Evolutionary conservation across 176 grass and related monocot genomes (phyloP).

Genomic region (Themeda triandra): DNA sequence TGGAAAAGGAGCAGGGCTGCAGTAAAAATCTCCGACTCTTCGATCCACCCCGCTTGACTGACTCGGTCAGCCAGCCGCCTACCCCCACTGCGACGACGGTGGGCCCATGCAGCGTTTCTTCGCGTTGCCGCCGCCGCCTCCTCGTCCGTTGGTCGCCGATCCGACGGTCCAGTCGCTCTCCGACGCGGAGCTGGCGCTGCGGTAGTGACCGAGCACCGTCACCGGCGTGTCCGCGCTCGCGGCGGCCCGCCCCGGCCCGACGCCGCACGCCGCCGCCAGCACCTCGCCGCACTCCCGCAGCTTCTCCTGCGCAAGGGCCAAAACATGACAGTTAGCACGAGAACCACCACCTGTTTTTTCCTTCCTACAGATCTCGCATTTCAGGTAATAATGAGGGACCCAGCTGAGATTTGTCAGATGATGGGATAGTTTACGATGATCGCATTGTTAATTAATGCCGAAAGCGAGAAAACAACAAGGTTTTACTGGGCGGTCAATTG

Average conservation of each 20-base stretch:
- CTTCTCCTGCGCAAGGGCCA: constrained; percentile 45
- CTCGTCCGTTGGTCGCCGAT: constrained; percentile 38
- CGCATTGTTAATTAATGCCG: constrained; percentile 30
- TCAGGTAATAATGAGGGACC: neutral
- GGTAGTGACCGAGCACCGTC: constrained; percentile 59
- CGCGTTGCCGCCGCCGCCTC: constrained; percentile 11
- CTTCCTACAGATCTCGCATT: neutral
- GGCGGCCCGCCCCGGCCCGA: constrained; percentile 2
- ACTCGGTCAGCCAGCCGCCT: constrained; percentile 1
- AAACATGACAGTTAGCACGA: neutral
- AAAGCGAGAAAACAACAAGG: constrained; percentile 26
- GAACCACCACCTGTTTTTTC: too few species aligned
- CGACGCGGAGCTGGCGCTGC: constrained; percentile 63
- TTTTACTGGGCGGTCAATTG: constrained; percentile 20
- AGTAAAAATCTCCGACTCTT: constrained; percentile 21
- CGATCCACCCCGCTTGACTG: constrained; percentile 15
- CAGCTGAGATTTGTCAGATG: neutral
- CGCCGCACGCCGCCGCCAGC: constrained; percentile 37
- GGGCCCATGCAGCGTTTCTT: constrained; percentile 71
- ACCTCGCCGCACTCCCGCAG: constrained; percentile 67
- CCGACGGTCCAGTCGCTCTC: constrained; percentile 72
- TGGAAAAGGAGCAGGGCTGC: constrained; percentile 1
- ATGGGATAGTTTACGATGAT: neutral
- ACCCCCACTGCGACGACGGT: constrained; percentile 45
- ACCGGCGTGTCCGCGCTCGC: constrained; percentile 72